Conservation (phyloP, 2,329 filamentous ascomycete genomes). For the Cladobotryum protrusum region DNA sequence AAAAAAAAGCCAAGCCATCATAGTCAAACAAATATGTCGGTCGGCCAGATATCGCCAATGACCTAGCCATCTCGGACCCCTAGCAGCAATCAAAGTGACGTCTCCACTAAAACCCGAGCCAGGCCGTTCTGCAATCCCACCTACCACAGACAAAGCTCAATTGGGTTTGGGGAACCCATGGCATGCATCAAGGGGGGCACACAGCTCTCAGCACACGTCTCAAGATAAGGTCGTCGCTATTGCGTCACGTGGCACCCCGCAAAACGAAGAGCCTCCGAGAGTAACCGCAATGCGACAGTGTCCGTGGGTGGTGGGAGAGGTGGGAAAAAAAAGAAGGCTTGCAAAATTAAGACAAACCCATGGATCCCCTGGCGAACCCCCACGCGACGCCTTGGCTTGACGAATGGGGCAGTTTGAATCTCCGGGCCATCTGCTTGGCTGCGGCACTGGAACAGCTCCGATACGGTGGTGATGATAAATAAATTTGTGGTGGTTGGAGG, state of each 20-base stretch:
- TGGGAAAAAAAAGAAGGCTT: neutral
- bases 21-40: too few relatives aligned
- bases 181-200: neutral
- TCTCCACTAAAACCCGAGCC: slow-evolving; percentile 11
- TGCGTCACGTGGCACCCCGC: slow-evolving; percentile 19
- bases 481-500: neutral
- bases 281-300: slow-evolving; percentile 16
- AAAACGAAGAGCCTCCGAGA: slow-evolving; percentile 15
- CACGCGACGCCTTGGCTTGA: neutral
- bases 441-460: slow-evolving; percentile 16
- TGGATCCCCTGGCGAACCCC: neutral
- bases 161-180: neutral
- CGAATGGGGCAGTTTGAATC: neutral
- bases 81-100: neutral
- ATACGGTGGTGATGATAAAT: slow-evolving; percentile 11
- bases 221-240: slow-evolving; percentile 2
- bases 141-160: neutral
- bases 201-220: too few relatives aligned
- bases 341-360: too few relatives aligned
- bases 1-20: too few relatives aligned
- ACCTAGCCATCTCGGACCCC: too few relatives aligned
- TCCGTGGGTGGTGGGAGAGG: too few relatives aligned
- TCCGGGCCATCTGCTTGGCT: neutral
- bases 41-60: too few relatives aligned
- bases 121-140: slow-evolving; percentile 10